These are phyloP conservation scores for Colletotrichum sojae DNA, from an alignment of 2,329 filamentous ascomycete species.

Conservation along the genomic window DNA sequence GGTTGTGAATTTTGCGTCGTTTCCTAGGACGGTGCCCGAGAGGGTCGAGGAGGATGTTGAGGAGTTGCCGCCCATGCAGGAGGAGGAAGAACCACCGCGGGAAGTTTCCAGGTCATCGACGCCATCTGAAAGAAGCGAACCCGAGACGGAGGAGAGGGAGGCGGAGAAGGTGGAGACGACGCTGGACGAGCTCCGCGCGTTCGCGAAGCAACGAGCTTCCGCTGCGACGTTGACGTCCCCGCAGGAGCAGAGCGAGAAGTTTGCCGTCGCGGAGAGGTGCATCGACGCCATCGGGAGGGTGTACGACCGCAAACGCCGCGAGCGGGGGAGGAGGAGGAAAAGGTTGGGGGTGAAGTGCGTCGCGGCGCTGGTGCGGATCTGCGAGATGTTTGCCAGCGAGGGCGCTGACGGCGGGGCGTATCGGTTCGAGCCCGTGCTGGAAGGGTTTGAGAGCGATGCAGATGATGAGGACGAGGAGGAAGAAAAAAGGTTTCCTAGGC, in stretches of 20 bases:
- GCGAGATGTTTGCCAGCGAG: slow-evolving; percentile 38
- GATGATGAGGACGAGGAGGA: slow-evolving; percentile 29
- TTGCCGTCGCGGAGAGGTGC: slow-evolving; percentile 28
- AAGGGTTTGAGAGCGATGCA: slow-evolving; percentile 2
- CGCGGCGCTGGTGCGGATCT: slow-evolving; percentile 27
- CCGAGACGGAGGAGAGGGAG: neutral
- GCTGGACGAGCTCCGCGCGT: slow-evolving; percentile 24
- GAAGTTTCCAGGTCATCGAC: neutral
- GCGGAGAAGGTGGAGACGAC: slow-evolving; percentile 25
- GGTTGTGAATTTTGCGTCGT: slow-evolving; percentile 27
- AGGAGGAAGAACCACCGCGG: slow-evolving; percentile 11
- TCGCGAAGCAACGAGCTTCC: slow-evolving; percentile 29
- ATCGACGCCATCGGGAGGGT: slow-evolving; percentile 33
- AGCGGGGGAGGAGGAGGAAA: slow-evolving; percentile 10
- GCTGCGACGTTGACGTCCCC: slow-evolving; percentile 13
- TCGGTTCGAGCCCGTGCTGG: slow-evolving; percentile 5
- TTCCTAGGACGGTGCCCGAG: slow-evolving; percentile 26
- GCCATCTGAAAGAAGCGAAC: slow-evolving; percentile 4
- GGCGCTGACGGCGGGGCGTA: slow-evolving; percentile 18
- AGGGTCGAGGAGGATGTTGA: slow-evolving; percentile 6
- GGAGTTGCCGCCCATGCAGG: neutral
- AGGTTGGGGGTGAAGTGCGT: slow-evolving; percentile 16
- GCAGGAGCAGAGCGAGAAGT: slow-evolving; percentile 15
- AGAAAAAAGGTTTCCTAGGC: neutral
- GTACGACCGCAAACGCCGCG: slow-evolving; percentile 17